These are phyloP conservation scores for Collybia nuda DNA, from an alignment of 768 basidiomycete genomes.

Conservation along the genomic window DNA sequence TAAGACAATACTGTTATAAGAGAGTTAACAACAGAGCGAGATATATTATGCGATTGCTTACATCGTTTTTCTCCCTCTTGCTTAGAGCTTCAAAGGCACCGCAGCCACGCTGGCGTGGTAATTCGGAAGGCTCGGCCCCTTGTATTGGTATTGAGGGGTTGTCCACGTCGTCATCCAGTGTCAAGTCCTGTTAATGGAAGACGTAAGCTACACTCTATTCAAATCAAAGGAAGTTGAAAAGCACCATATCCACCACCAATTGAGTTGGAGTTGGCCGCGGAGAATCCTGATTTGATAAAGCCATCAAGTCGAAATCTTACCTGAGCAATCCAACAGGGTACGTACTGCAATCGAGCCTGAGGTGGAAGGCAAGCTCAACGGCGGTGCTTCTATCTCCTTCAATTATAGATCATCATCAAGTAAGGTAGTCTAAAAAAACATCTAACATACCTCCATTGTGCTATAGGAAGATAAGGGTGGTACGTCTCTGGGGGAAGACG, in stretches of 20 bases:
- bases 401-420: neutral
- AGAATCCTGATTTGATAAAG: conserved; percentile 3
- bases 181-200: neutral
- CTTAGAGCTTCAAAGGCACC: conserved; percentile 44
- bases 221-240: too few species aligned
- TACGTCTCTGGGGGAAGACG: neutral
- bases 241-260: too few species aligned
- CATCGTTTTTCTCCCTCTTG: conserved; percentile 51
- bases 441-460: too few species aligned
- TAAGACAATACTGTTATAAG: conserved; percentile 59
- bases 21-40: neutral
- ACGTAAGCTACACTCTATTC: neutral
- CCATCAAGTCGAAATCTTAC: too few species aligned
- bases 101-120: conserved; percentile 32
- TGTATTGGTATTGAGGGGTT: neutral
- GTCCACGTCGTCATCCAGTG: neutral
- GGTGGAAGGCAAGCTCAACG: neutral
- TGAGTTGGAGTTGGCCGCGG: neutral
- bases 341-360: neutral
- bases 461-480: neutral
- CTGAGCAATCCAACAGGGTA: too few species aligned
- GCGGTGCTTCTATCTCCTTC: conserved; percentile 3
- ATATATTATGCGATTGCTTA: conserved; percentile 22
- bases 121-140: neutral
- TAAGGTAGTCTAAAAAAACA: neutral